Conservation (phyloP, 345 rosid genomes). For the Passiflora organensis region DNA sequence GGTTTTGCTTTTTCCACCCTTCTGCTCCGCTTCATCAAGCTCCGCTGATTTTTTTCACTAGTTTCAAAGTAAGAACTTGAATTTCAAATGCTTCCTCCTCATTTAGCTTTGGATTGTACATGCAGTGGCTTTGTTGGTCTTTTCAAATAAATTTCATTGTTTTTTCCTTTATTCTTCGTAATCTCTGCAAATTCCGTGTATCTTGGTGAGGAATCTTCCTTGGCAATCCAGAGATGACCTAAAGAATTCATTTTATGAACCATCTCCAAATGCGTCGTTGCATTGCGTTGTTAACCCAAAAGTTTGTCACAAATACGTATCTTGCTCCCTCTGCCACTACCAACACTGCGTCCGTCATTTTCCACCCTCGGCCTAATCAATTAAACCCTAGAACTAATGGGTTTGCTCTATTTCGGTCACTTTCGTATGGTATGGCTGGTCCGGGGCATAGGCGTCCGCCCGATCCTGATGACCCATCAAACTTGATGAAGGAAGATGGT, state of each 20-base stretch:
- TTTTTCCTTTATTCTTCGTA: not conserved
- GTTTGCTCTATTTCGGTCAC: conserved; percentile 34
- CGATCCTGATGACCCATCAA: conserved; percentile 77
- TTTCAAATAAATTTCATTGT: not conserved
- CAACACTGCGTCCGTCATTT: conserved; percentile 9
- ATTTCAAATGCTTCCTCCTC: too few species aligned
- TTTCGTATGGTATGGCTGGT: conserved; percentile 45
- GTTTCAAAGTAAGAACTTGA: too few species aligned
- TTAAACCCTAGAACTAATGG: conserved; percentile 14
- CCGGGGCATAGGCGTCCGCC: conserved; percentile 50
- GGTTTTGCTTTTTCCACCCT: too few species aligned
- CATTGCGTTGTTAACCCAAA: conserved; percentile 26
- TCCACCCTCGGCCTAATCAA: conserved; percentile 20
- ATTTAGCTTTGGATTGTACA: not conserved
- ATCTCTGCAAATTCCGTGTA: not conserved
- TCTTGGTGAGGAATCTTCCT: not conserved
- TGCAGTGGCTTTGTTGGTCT: too few species aligned
- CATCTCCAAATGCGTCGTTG: conserved; percentile 46
- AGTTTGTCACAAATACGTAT: conserved; percentile 25
- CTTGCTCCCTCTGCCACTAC: conserved; percentile 11
- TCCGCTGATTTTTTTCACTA: too few species aligned
- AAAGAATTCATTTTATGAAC: not conserved
- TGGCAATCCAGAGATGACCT: conserved; percentile 9
- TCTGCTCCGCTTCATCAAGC: too few species aligned
- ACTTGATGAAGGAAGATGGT: conserved; percentile 85